Evolutionary conservation across 2,329 filamentous ascomycete genomes (phyloP), one percentile per base, ranked within the genome.

Genomic region (Diplocarpon mali): DNA sequence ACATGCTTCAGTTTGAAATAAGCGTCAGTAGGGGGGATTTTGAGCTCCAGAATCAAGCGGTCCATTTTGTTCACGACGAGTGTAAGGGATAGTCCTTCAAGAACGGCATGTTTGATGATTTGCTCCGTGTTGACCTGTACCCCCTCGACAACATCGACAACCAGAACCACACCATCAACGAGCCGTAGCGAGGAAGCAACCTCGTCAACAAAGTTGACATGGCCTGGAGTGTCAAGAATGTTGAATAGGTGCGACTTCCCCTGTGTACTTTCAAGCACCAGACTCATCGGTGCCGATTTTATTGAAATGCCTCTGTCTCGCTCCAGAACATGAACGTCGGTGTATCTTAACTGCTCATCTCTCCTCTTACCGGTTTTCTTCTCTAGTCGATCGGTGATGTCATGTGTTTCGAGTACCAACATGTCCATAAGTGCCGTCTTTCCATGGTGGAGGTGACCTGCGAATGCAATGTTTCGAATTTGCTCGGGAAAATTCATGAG

Each of bases 1-100:
- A 95, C 88, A 63, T 96, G 89, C 67, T 95, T 96, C 44, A 98
- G 72, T 71, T 98, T 98, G 73, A 95, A 96, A 68, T 98, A 98
- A 11, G 92, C 92, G 62, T 98, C 92, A 53, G 81, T 86, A 2
- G 92, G 92, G 2, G 92, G 92, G 12, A 98, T 73, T 64, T 94
- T 94, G 40, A 98, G 71, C 66, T 98, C 92, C 37, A 98, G 67
- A 50, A 98, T 95, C 48, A 98, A 69, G 17, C 92, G 80, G 58
- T 98, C 92, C 79, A 98, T 83, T 69, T 98, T 98, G 73, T 96
- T 98, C 66, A 98, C 75, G 45, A 98, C 79, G 49, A 98, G 69
- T 0, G 87, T 92, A 55, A 98, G 67, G 1, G 92, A 90, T 4
- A 96, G 72, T 56, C 88, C 85, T 62, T 95, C 86, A 24, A 95